Conservation (phyloP, 2,329 filamentous ascomycete genomes). For the Penicillium rolfsii region DNA sequence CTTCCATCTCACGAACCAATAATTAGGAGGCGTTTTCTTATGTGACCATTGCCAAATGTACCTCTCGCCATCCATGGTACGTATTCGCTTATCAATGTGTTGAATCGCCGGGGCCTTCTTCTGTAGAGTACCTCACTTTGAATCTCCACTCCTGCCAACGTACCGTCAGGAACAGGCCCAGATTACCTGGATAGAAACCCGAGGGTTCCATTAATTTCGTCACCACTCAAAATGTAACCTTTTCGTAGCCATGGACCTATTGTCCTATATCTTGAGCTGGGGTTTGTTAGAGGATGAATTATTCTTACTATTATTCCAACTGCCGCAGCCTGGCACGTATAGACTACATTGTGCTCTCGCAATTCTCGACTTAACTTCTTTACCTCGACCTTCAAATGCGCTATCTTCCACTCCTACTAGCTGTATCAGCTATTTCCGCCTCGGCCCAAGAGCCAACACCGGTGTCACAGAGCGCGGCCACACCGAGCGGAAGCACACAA, state of each 20-base stretch:
- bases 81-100: no score
- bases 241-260: neutral
- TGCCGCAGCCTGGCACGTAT: neutral
- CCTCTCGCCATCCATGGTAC: neutral
- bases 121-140: neutral
- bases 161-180: slow-evolving; percentile 16
- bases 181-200: neutral
- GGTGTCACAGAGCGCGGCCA: slow-evolving; percentile 6
- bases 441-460: slow-evolving; percentile 15
- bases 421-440: slow-evolving; percentile 7
- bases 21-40: no score
- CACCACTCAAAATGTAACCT: slow-evolving; percentile 21
- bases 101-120: neutral
- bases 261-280: slow-evolving; percentile 7
- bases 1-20: neutral
- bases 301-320: neutral
- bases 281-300: neutral
- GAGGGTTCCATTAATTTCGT: slow-evolving; percentile 18
- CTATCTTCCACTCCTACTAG: slow-evolving; percentile 11
- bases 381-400: slow-evolving; percentile 7
- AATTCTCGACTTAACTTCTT: no score
- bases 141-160: slow-evolving; percentile 1
- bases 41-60: neutral
- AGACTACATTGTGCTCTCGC: neutral
- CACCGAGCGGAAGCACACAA: slow-evolving; percentile 2